Percentiles rank a stretch among this genome's conserved stretches.
phyloP scores from a whole-genome alignment of 1,284 basidiomycete genomes.

The Ustilago sp. region DNA sequence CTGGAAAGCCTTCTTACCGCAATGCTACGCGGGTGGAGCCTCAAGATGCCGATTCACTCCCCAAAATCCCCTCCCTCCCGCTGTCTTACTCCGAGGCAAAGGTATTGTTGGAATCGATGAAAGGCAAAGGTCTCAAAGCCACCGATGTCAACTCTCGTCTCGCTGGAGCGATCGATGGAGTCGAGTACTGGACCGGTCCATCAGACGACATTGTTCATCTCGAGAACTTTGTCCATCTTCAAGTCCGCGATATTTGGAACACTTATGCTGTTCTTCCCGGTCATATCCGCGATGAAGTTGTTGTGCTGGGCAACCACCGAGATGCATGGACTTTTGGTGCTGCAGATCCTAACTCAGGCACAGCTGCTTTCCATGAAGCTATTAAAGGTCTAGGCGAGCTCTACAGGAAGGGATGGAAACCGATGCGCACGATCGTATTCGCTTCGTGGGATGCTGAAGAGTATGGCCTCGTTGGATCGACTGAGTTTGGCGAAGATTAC shows the following conservation, averaged over 20 bases:
- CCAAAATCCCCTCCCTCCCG: slow-evolving; percentile 82
- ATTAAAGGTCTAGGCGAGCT: slow-evolving; percentile 84
- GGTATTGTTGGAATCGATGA: slow-evolving; percentile 70
- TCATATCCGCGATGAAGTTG: slow-evolving; percentile 82
- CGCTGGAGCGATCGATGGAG: slow-evolving; percentile 72
- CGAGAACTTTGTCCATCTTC: slow-evolving; percentile 52
- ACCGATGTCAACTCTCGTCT: slow-evolving; percentile 75
- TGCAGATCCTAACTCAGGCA: slow-evolving; percentile 86
- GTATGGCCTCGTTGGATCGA: slow-evolving; percentile 87
- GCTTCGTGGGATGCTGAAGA: slow-evolving; percentile 95
- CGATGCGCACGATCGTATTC: slow-evolving; percentile 86
- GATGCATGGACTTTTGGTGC: slow-evolving; percentile 73
- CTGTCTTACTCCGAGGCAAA: slow-evolving; percentile 73
- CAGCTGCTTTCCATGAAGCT: slow-evolving; percentile 85
- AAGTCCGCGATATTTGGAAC: slow-evolving; percentile 74
- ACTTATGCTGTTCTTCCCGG: slow-evolving; percentile 90
- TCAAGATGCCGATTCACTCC: slow-evolving; percentile 77
- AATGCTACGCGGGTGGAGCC: slow-evolving; percentile 77
- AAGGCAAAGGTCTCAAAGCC: slow-evolving; percentile 71
- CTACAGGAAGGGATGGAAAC: slow-evolving; percentile 83
- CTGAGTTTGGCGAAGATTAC: slow-evolving; percentile 91
- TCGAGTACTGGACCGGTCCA: slow-evolving; percentile 73
- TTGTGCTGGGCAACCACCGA: slow-evolving; percentile 77
- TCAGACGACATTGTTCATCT: slow-evolving; percentile 54
- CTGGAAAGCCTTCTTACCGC: slow-evolving; percentile 86